Evolutionary conservation across 2,329 filamentous ascomycete species (phyloP).

Genomic region (Colletotrichum sp.): DNA sequence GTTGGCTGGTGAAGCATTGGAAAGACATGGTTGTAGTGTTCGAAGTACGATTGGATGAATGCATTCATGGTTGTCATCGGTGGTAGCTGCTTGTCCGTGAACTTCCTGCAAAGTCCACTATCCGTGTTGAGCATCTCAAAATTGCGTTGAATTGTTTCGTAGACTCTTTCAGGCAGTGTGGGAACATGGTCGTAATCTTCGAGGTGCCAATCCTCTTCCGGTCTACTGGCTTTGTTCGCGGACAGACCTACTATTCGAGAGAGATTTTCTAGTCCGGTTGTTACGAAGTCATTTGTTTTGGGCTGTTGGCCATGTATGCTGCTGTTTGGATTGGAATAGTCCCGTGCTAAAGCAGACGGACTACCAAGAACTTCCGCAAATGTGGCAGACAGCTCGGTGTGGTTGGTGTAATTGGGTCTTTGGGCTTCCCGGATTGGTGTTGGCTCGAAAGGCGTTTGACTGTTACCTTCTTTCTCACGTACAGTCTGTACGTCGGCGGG

Average conservation of each 20-base stretch:
- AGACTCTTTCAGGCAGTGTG: not conserved
- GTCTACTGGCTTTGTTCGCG: not conserved
- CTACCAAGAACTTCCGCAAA: not conserved
- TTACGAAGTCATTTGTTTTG: not conserved
- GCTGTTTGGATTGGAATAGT: not conserved
- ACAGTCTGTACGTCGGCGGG: not conserved
- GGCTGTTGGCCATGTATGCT: not conserved
- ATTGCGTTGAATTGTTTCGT: rapidly evolving
- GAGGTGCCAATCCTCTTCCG: not conserved
- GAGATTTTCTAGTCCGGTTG: not conserved
- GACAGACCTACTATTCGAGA: not conserved
- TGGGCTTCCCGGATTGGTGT: not conserved
- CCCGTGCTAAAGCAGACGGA: not conserved
- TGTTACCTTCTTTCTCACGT: not conserved
- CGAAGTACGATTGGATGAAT: not conserved
- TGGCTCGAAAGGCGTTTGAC: not conserved
- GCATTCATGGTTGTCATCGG: not conserved
- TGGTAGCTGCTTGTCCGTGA: not conserved
- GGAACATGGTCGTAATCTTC: not conserved
- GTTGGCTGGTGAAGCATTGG: not conserved
- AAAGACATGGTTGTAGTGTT: not conserved
- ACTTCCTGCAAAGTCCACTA: not conserved
- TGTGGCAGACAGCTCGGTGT: not conserved
- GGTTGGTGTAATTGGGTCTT: not conserved
- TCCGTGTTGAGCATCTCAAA: not conserved